Conservation (phyloP, 441 rosid genomes). For the Croton setiger region DNA sequence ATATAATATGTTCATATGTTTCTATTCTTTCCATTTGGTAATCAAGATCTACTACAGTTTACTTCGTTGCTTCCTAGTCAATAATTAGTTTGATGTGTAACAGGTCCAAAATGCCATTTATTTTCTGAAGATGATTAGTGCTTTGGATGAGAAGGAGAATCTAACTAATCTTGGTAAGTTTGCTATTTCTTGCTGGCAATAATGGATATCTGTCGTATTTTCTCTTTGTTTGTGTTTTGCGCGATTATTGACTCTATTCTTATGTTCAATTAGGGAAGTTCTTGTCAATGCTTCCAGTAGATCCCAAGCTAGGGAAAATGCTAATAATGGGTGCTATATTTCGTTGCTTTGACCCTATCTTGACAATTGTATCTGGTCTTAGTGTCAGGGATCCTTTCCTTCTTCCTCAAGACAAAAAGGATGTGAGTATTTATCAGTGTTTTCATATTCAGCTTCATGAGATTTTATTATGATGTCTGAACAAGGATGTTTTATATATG, state of each 20-base stretch:
- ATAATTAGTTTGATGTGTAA: constrained; percentile 23
- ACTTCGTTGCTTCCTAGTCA: constrained; percentile 1
- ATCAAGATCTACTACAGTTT: constrained; percentile 5
- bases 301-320: constrained; percentile 99
- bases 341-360: constrained; percentile 89
- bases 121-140: constrained; percentile 89
- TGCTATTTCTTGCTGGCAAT: constrained; percentile 17
- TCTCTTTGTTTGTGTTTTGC: constrained; percentile 9
- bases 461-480: constrained; percentile 3
- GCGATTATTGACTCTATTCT: constrained; percentile 1
- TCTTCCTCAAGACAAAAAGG: constrained; percentile 97
- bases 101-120: constrained; percentile 97
- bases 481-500: constrained; percentile 14
- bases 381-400: constrained; percentile 99
- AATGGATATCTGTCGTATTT: constrained; percentile 9
- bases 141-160: constrained; percentile 86
- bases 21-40: not conserved
- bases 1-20: not conserved
- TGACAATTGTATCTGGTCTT: constrained; percentile 95
- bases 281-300: constrained; percentile 93
- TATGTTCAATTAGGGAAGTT: constrained; percentile 52
- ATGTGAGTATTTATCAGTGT: constrained; percentile 47
- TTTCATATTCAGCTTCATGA: not conserved
- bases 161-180: constrained; percentile 91
- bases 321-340: constrained; percentile 96